Percentiles rank a stretch among this genome's conserved stretches.
Evolutionary conservation across 2,329 filamentous ascomycete species (phyloP).

Genomic region (Colletotrichum tropicicola): DNA sequence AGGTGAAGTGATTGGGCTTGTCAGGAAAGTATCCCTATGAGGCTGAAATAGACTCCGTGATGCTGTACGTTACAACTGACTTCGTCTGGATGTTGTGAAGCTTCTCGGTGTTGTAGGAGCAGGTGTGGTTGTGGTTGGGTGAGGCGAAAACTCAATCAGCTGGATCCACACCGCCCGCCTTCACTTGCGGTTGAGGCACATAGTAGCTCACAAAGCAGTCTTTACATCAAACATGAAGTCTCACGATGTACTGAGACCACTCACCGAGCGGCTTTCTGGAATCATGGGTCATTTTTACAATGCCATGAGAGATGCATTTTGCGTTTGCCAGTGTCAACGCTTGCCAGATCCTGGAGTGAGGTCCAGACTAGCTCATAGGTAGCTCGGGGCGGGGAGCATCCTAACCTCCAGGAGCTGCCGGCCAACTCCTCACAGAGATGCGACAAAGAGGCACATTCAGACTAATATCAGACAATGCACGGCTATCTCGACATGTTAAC

Average conservation of each 20-base stretch:
- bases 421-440: neutral
- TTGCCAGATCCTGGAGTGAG: neutral
- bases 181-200: neutral
- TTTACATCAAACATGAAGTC: neutral
- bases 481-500: no score
- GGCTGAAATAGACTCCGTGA: neutral
- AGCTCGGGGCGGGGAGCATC: neutral
- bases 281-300: no score
- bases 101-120: neutral
- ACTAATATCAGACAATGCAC: no score
- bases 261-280: no score
- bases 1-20: no score
- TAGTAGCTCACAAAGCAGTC: neutral
- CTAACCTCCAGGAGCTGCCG: neutral
- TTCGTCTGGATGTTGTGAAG: neutral
- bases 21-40: no score
- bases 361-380: neutral
- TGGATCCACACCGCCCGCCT: conserved; percentile 23
- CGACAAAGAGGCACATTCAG: no score
- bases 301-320: neutral
- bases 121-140: conserved; percentile 5
- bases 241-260: no score
- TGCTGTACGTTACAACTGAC: neutral
- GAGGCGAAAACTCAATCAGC: conserved; percentile 29
- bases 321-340: neutral